A percentile compares a stretch with the other conserved stretches of the same genome.
Evolutionary conservation across 805 yeast genomes (phyloP).

Genomic region (Saturnispora sanitii): DNA sequence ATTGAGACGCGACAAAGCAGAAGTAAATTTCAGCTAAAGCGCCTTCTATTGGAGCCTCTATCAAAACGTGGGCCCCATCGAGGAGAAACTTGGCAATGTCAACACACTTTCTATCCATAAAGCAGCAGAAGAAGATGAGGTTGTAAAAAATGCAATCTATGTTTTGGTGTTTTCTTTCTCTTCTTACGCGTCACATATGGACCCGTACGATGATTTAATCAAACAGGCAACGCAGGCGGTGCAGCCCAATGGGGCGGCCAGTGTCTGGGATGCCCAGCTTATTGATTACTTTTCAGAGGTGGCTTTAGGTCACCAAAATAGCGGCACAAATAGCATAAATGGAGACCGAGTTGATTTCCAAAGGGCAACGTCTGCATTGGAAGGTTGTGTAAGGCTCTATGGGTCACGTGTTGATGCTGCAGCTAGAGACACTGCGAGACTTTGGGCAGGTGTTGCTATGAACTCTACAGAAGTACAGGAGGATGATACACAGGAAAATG

Average conservation of each 20-base stretch:
- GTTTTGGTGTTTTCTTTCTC: too few relatives aligned
- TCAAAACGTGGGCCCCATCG: slow-evolving; percentile 24
- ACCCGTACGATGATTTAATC: slow-evolving; percentile 66
- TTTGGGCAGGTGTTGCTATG: slow-evolving; percentile 34
- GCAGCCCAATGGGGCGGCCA: not conserved
- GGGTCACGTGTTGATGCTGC: slow-evolving; percentile 87
- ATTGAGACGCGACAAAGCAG: slow-evolving; percentile 24
- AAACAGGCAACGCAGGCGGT: slow-evolving; percentile 56
- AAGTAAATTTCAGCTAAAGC: slow-evolving; percentile 24
- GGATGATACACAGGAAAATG: slow-evolving; percentile 16
- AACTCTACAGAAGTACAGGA: slow-evolving; percentile 15
- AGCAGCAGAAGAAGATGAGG: not conserved
- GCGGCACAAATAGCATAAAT: too few relatives aligned
- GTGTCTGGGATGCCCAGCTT: slow-evolving; percentile 70
- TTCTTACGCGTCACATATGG: slow-evolving; percentile 1
- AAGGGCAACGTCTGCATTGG: slow-evolving; percentile 82
- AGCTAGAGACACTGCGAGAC: slow-evolving; percentile 79
- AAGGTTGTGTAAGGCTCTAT: slow-evolving; percentile 91
- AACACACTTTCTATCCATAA: slow-evolving; percentile 23
- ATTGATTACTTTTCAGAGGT: slow-evolving; percentile 88
- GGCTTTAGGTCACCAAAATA: slow-evolving; percentile 53
- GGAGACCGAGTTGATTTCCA: slow-evolving; percentile 80
- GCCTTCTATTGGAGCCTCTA: slow-evolving; percentile 26
- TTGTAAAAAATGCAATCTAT: not conserved
- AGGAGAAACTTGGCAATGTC: slow-evolving; percentile 24